Conservation (phyloP, 345 rosid genomes). For the Geranium brycei region DNA sequence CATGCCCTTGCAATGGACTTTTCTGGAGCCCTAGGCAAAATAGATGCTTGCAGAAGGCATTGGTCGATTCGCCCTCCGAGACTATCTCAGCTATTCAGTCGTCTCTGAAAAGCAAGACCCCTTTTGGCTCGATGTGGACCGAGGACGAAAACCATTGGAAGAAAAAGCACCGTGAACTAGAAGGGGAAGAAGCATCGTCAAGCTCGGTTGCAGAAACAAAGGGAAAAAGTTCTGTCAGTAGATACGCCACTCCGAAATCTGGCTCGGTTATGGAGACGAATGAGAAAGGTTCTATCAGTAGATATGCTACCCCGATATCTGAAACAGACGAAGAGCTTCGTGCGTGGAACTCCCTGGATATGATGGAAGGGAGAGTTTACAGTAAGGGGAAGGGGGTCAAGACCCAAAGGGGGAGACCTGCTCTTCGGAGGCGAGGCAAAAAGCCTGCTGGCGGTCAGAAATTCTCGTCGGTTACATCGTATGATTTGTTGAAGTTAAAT, state of each 20-base stretch:
- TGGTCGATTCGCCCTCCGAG: constrained; percentile 34
- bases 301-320: constrained; percentile 13
- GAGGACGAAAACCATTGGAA: constrained; percentile 13
- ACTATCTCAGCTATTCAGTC: constrained; percentile 33
- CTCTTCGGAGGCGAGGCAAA: constrained; percentile 33
- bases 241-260: constrained; percentile 12
- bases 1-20: constrained; percentile 48
- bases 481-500: constrained; percentile 19
- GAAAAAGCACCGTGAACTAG: constrained; percentile 13
- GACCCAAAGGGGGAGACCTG: constrained; percentile 8
- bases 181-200: constrained; percentile 21
- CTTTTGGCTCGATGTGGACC: constrained; percentile 20
- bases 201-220: constrained; percentile 21
- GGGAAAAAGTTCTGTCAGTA: constrained; percentile 2
- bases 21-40: constrained; percentile 25
- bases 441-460: constrained; percentile 10
- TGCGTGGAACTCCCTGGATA: constrained; percentile 1
- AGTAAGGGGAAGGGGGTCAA: constrained; percentile 15
- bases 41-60: constrained; percentile 33
- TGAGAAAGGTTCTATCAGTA: constrained; percentile 3
- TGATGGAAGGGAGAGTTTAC: constrained; percentile 25
- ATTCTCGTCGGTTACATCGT: constrained; percentile 23
- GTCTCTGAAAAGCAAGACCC: constrained; percentile 27
- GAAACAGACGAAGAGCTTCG: constrained; percentile 11
- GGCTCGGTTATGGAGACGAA: constrained; percentile 22